A percentile compares a stretch with the other conserved stretches of the same genome.
Conservation (phyloP, 2,329 filamentous ascomycete genomes). For the Beauveria sp. region DNA sequence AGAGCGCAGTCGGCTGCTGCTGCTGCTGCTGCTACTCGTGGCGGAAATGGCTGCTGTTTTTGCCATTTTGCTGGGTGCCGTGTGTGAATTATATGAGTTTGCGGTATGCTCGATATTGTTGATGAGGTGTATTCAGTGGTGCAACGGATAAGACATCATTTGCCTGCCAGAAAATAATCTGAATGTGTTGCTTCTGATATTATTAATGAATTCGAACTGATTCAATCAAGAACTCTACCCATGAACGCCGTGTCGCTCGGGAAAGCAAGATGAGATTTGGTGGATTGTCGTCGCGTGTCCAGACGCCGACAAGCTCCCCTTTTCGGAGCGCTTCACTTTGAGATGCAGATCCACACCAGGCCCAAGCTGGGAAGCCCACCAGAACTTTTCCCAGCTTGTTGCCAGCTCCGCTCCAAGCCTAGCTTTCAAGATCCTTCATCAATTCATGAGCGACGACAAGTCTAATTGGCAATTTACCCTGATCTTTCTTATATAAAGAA, state of each 20-base stretch:
- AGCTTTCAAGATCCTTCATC: neutral
- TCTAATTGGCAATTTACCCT: neutral
- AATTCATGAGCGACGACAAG: neutral
- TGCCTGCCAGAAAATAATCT: neutral
- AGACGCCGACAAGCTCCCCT: neutral
- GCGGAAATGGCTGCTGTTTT: neutral
- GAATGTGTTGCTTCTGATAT: neutral
- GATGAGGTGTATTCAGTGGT: neutral
- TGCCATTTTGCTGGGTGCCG: neutral
- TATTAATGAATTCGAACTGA: neutral
- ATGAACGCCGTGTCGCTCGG: neutral
- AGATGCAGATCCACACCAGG: constrained; percentile 6
- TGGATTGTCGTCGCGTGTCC: neutral
- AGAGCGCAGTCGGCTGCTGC: constrained; percentile 5
- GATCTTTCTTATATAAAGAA: neutral
- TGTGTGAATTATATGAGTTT: neutral
- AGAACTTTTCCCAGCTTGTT: constrained; percentile 3
- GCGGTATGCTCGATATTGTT: neutral
- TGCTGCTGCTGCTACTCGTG: neutral
- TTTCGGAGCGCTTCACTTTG: neutral
- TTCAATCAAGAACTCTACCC: neutral
- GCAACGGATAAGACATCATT: neutral
- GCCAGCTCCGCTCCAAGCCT: neutral
- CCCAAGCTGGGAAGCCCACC: neutral
- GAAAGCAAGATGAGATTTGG: neutral